Evolutionary conservation across 805 yeast genomes (phyloP), one percentile per base, ranked within the genome.

Genomic region (Pichia deserticola): DNA sequence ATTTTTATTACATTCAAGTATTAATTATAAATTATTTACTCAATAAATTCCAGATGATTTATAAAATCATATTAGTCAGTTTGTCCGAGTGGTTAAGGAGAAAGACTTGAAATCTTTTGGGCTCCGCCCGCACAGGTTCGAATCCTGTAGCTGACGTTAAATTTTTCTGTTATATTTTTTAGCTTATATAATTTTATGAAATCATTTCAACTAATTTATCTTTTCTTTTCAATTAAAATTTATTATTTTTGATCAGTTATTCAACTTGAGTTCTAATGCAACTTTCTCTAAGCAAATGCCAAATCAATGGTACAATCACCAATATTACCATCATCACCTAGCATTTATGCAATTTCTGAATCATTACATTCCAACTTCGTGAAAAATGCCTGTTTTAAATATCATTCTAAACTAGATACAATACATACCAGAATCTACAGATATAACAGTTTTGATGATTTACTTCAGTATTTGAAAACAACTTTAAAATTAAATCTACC

Each of bases 21-120:
- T n/a, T n/a, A n/a, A n/a, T n/a, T n/a, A n/a, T n/a, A n/a, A n/a
- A n/a, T n/a, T n/a, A n/a, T n/a, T n/a, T n/a, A n/a, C n/a, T n/a
- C n/a, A n/a, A n/a, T n/a, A n/a, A n/a, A n/a, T n/a, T n/a, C n/a
- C n/a, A n/a, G n/a, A n/a, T n/a, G n/a, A n/a, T n/a, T n/a, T n/a
- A n/a, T n/a, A n/a, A n/a, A n/a, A n/a, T n/a, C n/a, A 3, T 20
- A 42, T 7, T 33, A 12, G 54, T 51, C 54, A 51, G 54, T 51
- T 51, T 51, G 54, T 51, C 54, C 54, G 54, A 51, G 54, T 51
- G 54, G 54, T 51, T 51, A 51, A 51, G 54, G 54, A 51, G 54
- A 48, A 49, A 51, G 54, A 51, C 54, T 51, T 51, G 54, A 51
- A 51, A 51, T 51, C 54, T 51, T 49, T 48, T 51, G 54, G 54